Percentiles rank a stretch among this genome's conserved stretches.
Conservation (phyloP, 768 basidiomycete species). For the Galerina marginata region DNA sequence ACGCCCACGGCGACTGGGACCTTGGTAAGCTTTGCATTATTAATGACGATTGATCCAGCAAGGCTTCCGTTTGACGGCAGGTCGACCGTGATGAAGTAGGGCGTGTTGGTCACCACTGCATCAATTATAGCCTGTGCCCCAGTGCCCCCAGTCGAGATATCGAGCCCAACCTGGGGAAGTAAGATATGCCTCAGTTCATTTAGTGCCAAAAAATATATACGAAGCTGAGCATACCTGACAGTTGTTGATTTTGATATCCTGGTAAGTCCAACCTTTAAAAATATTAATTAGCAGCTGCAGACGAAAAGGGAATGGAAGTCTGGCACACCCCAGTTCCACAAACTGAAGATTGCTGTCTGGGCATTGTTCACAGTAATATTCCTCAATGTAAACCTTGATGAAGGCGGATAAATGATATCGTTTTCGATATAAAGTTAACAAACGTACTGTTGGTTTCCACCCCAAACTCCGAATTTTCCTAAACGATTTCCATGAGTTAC, state of each 20-base stretch:
- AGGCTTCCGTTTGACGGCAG: constrained; percentile 49
- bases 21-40: constrained; percentile 65
- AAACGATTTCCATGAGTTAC: neutral
- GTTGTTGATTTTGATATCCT: constrained; percentile 46
- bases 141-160: constrained; percentile 57
- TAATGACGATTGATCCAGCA: constrained; percentile 67
- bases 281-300: neutral
- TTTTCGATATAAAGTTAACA: constrained; percentile 15
- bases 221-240: constrained; percentile 33
- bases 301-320: neutral
- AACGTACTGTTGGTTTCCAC: constrained; percentile 76
- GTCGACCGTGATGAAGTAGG: constrained; percentile 64
- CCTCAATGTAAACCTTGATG: constrained; percentile 56
- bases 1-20: constrained; percentile 67
- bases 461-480: constrained; percentile 73
- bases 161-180: constrained; percentile 55
- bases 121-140: constrained; percentile 71
- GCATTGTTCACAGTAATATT: constrained; percentile 65
- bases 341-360: constrained; percentile 46
- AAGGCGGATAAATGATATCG: neutral
- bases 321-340: constrained; percentile 32
- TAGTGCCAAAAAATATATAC: constrained; percentile 27
- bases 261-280: constrained; percentile 50
- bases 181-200: neutral
- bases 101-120: constrained; percentile 62